Conservation (phyloP, 1,284 basidiomycete species). For the Ceratobasidium sp. region DNA sequence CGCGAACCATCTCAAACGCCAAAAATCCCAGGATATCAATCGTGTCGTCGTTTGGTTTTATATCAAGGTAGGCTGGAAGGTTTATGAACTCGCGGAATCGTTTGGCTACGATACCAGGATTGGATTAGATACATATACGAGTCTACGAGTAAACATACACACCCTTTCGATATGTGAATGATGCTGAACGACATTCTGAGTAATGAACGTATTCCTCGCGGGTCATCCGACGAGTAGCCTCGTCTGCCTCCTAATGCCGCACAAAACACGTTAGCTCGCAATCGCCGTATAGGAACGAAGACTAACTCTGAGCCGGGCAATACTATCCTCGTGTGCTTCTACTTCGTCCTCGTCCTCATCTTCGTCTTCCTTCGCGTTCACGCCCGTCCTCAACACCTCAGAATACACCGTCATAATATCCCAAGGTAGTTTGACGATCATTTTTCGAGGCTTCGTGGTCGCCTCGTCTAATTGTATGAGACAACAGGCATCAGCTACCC, state of each 20-base stretch:
- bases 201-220: slow-evolving; percentile 98
- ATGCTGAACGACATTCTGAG: slow-evolving; percentile 96
- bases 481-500: background rate
- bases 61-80: slow-evolving; percentile 88
- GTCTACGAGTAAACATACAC: slow-evolving; percentile 46
- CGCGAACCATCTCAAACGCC: slow-evolving; percentile 96
- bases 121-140: slow-evolving; percentile 1
- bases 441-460: slow-evolving; percentile 88
- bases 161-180: slow-evolving; percentile 97
- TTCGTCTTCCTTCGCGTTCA: slow-evolving; percentile 81
- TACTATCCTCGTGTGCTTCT: slow-evolving; percentile 95
- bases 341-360: slow-evolving; percentile 97
- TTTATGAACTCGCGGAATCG: slow-evolving; percentile 97
- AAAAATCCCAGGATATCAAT: slow-evolving; percentile 97
- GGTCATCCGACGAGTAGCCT: slow-evolving; percentile 96
- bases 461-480: slow-evolving; percentile 72
- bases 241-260: slow-evolving; percentile 84
- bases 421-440: slow-evolving; percentile 97
- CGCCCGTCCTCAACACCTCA: slow-evolving; percentile 73
- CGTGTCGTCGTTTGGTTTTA: slow-evolving; percentile 94
- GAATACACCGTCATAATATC: slow-evolving; percentile 93
- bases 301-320: slow-evolving; percentile 83
- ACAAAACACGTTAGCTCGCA: background rate
- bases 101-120: slow-evolving; percentile 71
- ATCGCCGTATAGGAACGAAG: slow-evolving; percentile 30